A percentile compares a stretch with the other conserved stretches of the same genome.
Conservation (phyloP, 2,329 filamentous ascomycete species). For the Exophiala oligosperma region DNA sequence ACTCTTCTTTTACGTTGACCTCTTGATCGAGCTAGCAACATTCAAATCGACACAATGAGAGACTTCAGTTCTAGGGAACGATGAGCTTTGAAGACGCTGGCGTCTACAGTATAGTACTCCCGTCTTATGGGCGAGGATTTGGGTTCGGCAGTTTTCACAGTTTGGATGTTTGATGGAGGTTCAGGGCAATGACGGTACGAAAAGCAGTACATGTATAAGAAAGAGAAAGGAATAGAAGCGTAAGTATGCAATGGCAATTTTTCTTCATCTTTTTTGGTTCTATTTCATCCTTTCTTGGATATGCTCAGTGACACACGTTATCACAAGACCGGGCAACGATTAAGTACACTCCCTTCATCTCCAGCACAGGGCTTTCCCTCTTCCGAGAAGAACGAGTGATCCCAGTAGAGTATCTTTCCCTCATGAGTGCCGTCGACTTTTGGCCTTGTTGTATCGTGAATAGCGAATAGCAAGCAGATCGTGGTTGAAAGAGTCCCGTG, state of each 20-base stretch:
- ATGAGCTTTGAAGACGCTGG: too few species aligned
- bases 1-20: too few species aligned
- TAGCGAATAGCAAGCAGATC: not conserved
- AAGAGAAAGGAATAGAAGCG: too few species aligned
- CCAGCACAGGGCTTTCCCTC: conserved; percentile 99
- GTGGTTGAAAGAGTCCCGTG: not conserved
- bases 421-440: conserved; percentile 78
- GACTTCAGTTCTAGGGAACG: too few species aligned
- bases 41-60: too few species aligned
- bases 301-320: conserved; percentile 1
- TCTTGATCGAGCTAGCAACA: too few species aligned
- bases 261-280: conserved; percentile 1
- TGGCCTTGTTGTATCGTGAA: conserved; percentile 6
- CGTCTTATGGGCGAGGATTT: too few species aligned
- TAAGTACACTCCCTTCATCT: conserved; percentile 76
- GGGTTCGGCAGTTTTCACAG: too few species aligned
- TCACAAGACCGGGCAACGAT: conserved; percentile 66
- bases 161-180: too few species aligned
- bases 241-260: not conserved
- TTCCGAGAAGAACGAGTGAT: conserved; percentile 42
- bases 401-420: conserved; percentile 92
- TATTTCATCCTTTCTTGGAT: not conserved
- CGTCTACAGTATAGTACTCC: too few species aligned
- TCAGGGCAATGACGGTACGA: too few species aligned
- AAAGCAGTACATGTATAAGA: not conserved